Percentiles rank a stretch among this genome's conserved stretches.
Conservation (phyloP, 2,329 filamentous ascomycete genomes). For the Rhinocladiella mackenziei region DNA sequence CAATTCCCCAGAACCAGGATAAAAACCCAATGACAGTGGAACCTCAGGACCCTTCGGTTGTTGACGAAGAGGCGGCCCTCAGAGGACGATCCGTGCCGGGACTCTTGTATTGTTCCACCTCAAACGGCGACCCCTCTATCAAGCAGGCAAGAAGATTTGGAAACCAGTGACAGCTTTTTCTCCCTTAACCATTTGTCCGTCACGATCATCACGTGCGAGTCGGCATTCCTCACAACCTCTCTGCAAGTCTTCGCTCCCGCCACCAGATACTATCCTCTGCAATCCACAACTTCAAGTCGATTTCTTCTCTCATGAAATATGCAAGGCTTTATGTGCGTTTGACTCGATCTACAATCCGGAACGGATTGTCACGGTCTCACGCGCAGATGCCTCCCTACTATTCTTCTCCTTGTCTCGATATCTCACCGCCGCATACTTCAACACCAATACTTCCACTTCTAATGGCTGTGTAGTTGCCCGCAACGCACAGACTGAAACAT, state of each 20-base stretch:
- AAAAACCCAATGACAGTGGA: not conserved
- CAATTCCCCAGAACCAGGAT: not conserved
- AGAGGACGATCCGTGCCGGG: too few species aligned
- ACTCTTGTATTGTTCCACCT: too few species aligned
- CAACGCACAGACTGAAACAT: constrained; percentile 8
- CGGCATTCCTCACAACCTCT: not conserved
- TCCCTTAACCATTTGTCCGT: too few species aligned
- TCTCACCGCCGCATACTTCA: constrained; percentile 8
- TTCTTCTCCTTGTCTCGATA: constrained; percentile 11
- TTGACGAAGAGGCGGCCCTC: too few species aligned
- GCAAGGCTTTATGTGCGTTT: constrained; percentile 4
- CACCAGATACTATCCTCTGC: constrained; percentile 7
- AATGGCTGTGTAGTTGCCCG: not conserved
- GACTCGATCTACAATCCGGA: constrained; percentile 4
- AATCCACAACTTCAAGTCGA: constrained; percentile 7
- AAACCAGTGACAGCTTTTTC: not conserved
- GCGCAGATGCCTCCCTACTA: constrained; percentile 4
- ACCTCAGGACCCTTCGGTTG: too few species aligned
- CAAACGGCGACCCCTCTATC: too few species aligned
- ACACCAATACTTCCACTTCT: not conserved
- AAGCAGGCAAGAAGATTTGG: not conserved
- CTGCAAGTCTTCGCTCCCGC: too few species aligned
- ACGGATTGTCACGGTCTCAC: not conserved
- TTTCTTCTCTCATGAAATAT: constrained; percentile 6
- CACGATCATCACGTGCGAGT: not conserved